Percentiles rank a stretch among this genome's conserved stretches.
These are phyloP conservation scores for Knufia petricola DNA, from an alignment of 2,329 filamentous ascomycete species.

Conservation along the genomic window DNA sequence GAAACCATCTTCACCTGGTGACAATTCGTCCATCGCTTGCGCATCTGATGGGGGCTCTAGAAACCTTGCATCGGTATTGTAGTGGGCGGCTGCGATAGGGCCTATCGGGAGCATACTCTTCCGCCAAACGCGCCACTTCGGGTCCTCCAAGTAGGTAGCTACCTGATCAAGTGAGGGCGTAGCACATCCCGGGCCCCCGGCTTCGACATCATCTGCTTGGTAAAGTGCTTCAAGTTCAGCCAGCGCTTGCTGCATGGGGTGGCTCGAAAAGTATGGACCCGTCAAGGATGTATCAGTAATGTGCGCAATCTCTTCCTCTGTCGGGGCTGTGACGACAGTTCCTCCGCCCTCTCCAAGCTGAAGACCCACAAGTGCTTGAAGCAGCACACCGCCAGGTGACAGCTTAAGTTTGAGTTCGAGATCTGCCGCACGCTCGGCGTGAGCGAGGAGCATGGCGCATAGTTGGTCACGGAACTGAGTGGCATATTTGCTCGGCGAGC, in stretches of 20 bases:
- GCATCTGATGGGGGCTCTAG: neutral
- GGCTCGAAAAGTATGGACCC: neutral
- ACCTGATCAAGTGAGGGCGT: constrained; percentile 10
- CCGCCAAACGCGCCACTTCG: constrained; percentile 2
- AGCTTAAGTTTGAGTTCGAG: constrained; percentile 3
- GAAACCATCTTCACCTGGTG: constrained; percentile 1
- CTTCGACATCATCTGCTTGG: neutral
- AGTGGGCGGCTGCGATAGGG: neutral
- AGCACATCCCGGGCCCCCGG: neutral
- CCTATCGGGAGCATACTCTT: neutral
- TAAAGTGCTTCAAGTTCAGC: neutral
- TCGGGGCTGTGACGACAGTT: neutral
- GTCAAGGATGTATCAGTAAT: neutral
- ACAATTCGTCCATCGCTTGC: neutral
- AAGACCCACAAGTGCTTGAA: constrained; percentile 1
- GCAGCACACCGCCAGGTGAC: neutral
- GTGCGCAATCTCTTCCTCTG: neutral
- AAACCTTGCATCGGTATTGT: neutral
- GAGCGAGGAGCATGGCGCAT: constrained; percentile 8
- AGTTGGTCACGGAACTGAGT: constrained; percentile 12
- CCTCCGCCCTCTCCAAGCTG: neutral
- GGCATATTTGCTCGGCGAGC: constrained; percentile 10
- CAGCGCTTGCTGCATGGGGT: neutral
- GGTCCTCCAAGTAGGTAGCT: neutral
- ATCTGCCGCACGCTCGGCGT: constrained; percentile 5